These are phyloP conservation scores for Davidsoniella australis DNA, from an alignment of 2,329 filamentous ascomycete genomes.

Conservation along the genomic window DNA sequence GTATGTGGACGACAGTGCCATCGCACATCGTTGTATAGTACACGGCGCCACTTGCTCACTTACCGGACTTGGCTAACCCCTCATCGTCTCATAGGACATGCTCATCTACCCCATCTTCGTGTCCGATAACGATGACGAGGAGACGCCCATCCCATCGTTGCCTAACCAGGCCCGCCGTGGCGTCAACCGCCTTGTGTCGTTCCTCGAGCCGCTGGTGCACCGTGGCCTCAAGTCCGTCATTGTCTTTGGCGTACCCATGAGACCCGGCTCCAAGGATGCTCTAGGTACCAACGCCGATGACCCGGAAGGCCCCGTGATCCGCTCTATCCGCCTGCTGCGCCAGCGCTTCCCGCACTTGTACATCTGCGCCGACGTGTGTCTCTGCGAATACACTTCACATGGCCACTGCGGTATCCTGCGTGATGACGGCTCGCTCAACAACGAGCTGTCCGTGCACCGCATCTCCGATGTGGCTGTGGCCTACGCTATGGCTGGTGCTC, in stretches of 20 bases:
- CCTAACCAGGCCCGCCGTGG: constrained; percentile 82
- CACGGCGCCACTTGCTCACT: neutral
- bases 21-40: too few relatives aligned
- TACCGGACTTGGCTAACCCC: neutral
- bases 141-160: constrained; percentile 75
- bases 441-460: constrained; percentile 79
- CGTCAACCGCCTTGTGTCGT: constrained; percentile 68
- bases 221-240: constrained; percentile 90
- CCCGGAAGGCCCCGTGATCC: constrained; percentile 80
- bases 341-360: constrained; percentile 79
- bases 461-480: constrained; percentile 96
- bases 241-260: constrained; percentile 82
- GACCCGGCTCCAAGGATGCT: constrained; percentile 67
- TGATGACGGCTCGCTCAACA: constrained; percentile 86
- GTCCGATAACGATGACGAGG: constrained; percentile 84
- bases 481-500: constrained; percentile 87
- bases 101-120: constrained; percentile 96
- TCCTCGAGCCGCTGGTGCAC: constrained; percentile 68
- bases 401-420: constrained; percentile 93
- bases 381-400: constrained; percentile 97
- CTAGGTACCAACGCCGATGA: constrained; percentile 87
- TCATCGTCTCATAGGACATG: constrained; percentile 53
- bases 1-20: constrained; percentile 25
- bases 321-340: constrained; percentile 66
- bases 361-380: constrained; percentile 81